These are phyloP conservation scores for Paramecium biaurelia DNA, from an alignment of 73 alveolate species.

Conservation along the genomic window DNA sequence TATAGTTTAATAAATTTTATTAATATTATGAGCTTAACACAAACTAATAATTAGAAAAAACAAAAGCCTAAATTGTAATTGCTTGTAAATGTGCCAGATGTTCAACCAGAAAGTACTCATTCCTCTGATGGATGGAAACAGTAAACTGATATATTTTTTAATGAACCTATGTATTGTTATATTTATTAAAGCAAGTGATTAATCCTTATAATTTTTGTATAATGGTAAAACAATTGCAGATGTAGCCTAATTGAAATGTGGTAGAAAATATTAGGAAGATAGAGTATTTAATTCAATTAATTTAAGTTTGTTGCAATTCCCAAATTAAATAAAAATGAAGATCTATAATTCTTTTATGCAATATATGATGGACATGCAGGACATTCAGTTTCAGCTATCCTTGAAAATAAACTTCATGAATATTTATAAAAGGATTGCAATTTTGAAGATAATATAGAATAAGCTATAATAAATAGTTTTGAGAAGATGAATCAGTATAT, in stretches of 20 bases:
- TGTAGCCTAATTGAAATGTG: conserved; percentile 32
- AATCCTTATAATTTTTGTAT: neutral
- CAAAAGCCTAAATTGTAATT: conserved; percentile 29
- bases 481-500: neutral
- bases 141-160: neutral
- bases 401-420: neutral
- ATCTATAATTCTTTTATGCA: neutral
- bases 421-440: neutral
- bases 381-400: neutral
- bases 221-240: conserved; percentile 29
- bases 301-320: conserved; percentile 43
- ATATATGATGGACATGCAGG: conserved; percentile 56
- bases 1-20: neutral
- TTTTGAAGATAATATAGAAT: neutral
- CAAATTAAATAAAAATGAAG: neutral
- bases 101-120: conserved; percentile 24
- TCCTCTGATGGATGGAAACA: neutral
- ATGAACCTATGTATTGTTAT: neutral
- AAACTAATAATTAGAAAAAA: neutral
- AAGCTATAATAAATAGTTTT: neutral
- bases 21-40: neutral
- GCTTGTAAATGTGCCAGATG: neutral
- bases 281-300: neutral
- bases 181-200: neutral
- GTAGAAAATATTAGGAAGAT: conserved; percentile 40